Percentiles rank a stretch among this genome's conserved stretches.
phyloP scores from a whole-genome alignment of 208 protist genomes.

The Trypanosoma mega region DNA sequence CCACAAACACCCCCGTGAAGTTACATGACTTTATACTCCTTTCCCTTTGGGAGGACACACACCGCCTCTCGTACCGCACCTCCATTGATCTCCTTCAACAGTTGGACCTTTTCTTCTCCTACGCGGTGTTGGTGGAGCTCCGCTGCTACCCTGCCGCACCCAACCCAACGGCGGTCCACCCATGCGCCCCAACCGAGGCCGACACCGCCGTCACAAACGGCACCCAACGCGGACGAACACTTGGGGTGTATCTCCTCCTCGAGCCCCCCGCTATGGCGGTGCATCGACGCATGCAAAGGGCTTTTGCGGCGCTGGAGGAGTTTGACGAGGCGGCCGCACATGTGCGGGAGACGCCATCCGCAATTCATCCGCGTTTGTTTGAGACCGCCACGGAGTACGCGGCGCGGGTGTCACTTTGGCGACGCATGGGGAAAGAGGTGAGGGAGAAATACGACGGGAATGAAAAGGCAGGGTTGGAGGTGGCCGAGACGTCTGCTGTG shows the following conservation, averaged over 20 bases:
- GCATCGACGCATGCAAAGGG: conserved; percentile 8
- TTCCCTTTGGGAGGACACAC: conserved; percentile 34
- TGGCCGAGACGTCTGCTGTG: conserved; percentile 8
- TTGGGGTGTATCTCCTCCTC: conserved; percentile 32
- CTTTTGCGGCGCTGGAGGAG: conserved; percentile 3
- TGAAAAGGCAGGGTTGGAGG: conserved; percentile 10
- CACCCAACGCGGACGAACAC: neutral
- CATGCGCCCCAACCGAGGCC: conserved; percentile 1
- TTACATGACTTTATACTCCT: conserved; percentile 30
- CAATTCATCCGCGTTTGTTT: conserved; percentile 3
- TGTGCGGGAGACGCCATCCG: neutral
- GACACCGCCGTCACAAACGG: neutral
- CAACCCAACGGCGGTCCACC: neutral
- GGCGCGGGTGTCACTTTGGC: conserved; percentile 7
- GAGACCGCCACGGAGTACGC: conserved; percentile 5
- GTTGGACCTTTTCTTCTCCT: conserved; percentile 23
- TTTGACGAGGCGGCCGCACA: neutral
- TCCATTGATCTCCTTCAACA: conserved; percentile 26
- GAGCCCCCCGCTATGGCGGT: conserved; percentile 26
- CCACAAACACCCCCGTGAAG: neutral
- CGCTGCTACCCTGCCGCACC: conserved; percentile 7
- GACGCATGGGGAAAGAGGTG: neutral
- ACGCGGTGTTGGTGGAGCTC: conserved; percentile 30
- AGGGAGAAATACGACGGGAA: neutral
- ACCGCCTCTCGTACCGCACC: conserved; percentile 28